These are phyloP conservation scores for Tuber melanosporum DNA, from an alignment of 495 filamentous ascomycete genomes.

Conservation along the genomic window DNA sequence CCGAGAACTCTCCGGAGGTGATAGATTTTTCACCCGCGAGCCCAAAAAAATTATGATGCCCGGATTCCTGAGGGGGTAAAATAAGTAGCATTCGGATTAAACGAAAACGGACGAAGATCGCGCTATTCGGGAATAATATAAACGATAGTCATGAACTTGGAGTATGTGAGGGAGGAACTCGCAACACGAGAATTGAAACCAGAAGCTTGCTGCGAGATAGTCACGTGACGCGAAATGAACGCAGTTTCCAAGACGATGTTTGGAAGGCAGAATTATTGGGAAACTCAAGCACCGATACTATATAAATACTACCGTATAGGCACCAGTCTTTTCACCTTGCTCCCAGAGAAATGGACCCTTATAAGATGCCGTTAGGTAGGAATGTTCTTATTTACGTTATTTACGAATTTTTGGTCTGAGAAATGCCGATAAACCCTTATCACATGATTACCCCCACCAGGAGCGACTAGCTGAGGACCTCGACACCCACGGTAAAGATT, in stretches of 20 bases:
- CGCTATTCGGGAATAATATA: background rate
- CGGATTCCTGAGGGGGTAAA: background rate
- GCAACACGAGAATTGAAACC: background rate
- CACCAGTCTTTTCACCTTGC: too few species aligned
- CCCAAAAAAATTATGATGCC: background rate
- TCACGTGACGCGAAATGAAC: background rate
- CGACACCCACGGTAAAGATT: background rate
- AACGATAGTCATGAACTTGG: background rate
- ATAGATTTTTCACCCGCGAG: background rate
- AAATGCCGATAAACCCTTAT: too few species aligned
- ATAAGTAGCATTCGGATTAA: background rate
- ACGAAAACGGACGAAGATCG: background rate
- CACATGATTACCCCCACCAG: too few species aligned
- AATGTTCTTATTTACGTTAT: too few species aligned
- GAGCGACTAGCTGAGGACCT: background rate
- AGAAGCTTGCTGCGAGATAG: rapidly evolving
- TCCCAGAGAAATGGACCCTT: too few species aligned
- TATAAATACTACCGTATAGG: too few species aligned
- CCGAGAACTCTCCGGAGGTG: background rate
- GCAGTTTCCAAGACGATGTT: background rate
- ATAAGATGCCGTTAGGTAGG: too few species aligned
- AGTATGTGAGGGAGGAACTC: background rate
- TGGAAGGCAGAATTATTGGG: too few species aligned
- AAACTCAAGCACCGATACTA: too few species aligned
- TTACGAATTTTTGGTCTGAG: too few species aligned